Evolutionary conservation across 1,284 basidiomycete species (phyloP), one percentile per base, ranked within the genome.

Genomic region (Pyrrhoderma noxium): DNA sequence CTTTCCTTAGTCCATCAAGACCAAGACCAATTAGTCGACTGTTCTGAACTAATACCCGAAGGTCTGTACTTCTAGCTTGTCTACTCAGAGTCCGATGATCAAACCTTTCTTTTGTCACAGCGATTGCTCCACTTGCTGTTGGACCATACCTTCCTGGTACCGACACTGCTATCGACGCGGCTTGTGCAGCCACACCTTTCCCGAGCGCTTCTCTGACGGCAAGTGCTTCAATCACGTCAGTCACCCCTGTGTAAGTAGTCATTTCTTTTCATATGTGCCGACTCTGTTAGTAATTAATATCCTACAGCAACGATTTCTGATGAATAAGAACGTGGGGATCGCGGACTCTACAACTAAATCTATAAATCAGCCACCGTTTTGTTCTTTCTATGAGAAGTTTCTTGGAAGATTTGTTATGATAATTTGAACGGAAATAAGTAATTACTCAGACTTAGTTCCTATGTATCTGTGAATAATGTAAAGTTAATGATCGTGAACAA

Each of bases 41-140:
- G 57, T 53, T 53, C 57, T 18, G 57, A 59, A 31, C 45, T 56
- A 34, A 52, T 58, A 23, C 58, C 58, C 9, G 37, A 49, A 47
- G 21, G 18, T 38, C n/a, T 19, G 3, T 8, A 19, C 21, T 13
- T 21, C 8, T 25, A 1, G 3, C 3, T 22, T 11, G 21, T 34
- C 11, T 16, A 5, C 8, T 41, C n/a, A 5, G 13, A 25, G 39
- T 14, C 35, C 2, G 16, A 16, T 9, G 11, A 21, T 37, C 35
- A 13, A 8, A 9, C 39, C 9, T n/a, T 27, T 25, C 27, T 11
- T 31, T 31, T 11, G 11, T 11, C 19, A 16, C 2, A 14, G 47
- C 47, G 21, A 3, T 31, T 42, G 14, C 36, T 23, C 25, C 11
- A 16, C 3, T 18, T 39, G 18, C 39, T 4, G 19, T 27, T 11